Evolutionary conservation across 75 land plant genomes (phyloP).

Genomic region (Gnetum montanum): DNA sequence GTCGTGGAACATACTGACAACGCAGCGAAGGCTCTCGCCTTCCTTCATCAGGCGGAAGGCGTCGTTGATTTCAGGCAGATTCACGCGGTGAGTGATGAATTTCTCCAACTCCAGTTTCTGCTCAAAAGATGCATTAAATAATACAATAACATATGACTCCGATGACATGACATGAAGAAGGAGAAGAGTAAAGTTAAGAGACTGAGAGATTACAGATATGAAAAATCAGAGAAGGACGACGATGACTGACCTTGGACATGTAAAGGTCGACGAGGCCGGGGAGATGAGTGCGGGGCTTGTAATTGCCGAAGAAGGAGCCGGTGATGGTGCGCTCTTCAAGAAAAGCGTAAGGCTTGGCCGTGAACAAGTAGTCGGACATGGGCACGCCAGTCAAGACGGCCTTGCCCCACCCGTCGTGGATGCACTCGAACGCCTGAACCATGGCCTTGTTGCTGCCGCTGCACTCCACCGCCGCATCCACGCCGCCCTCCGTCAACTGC

Average conservation of each 20-base stretch:
- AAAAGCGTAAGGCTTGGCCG: slow-evolving; percentile 13
- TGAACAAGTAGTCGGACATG: slow-evolving; percentile 1
- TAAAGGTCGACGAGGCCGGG: slow-evolving; percentile 38
- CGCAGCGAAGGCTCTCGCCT: slow-evolving; percentile 72
- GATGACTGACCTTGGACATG: slow-evolving; percentile 33
- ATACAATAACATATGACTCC: not conserved
- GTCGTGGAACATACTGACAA: slow-evolving; percentile 36
- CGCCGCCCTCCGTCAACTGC: slow-evolving; percentile 43
- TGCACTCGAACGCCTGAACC: slow-evolving; percentile 38
- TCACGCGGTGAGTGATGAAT: slow-evolving; percentile 67
- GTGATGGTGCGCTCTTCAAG: slow-evolving; percentile 22
- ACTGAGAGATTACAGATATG: too few species aligned
- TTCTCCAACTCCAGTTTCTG: slow-evolving; percentile 79
- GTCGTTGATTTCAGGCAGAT: slow-evolving; percentile 75
- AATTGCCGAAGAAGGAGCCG: slow-evolving; percentile 40
- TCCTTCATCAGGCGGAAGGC: slow-evolving; percentile 57
- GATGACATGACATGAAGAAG: too few species aligned
- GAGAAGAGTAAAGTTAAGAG: too few species aligned
- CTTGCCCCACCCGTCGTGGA: slow-evolving; percentile 39
- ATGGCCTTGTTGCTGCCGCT: slow-evolving; percentile 40
- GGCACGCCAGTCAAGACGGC: slow-evolving; percentile 21
- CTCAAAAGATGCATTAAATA: not conserved
- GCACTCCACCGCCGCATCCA: slow-evolving; percentile 54
- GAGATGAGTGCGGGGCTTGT: slow-evolving; percentile 25
- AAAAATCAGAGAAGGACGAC: too few species aligned